Evolutionary conservation across 1,139 yeast species (phyloP), one percentile per base, ranked within the genome.

Genomic region (Geotrichum aggregatum): DNA sequence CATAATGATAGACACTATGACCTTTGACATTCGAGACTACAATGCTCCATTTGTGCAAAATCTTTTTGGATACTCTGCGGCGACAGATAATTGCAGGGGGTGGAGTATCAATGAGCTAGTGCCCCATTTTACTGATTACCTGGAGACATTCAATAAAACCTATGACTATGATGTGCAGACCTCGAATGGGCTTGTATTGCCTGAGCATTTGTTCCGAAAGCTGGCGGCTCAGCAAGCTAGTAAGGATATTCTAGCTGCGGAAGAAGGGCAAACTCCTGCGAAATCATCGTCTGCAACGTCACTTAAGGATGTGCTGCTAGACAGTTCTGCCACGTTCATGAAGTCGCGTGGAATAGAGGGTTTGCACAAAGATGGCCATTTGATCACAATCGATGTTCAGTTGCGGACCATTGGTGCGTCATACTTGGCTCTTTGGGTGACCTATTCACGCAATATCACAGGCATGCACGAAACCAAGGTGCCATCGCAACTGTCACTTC

Each of bases 161-260:
- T 67, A 43, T 61, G 69, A 54, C 28, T 42, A 50, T 35, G 48
- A 52, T 36, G 43, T 52, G 28, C 34, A 43, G 26, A 39, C 49
- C 59, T 71, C 56, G 55, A 77, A 63, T 57, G 87, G 78, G 63
- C 76, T 70, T 71, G 95, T 89, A 0, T 71, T 89, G 14, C 96
- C 96, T 0, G 97, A 89, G 66, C 96, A 89, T 68, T 84, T 86
- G 65, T 88, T 89, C 68, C 76, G 97, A 58, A 83, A 82, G 57
- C 67, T 77, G 35, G 69, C 72, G 19, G 73, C 72, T 34, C 62
- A 60, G 52, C 49, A 38, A 16, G 26, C 46, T 8, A 41, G 45
- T 21, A 47, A 44, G 21, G 18, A 3, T n/a, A 10, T 33, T 26
- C 42, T 42, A 19, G 42, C 26, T 3, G 26, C 21, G 8, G 46